phyloP scores from a whole-genome alignment of 2,329 filamentous ascomycete genomes.

The Cordyceps cicadae region DNA sequence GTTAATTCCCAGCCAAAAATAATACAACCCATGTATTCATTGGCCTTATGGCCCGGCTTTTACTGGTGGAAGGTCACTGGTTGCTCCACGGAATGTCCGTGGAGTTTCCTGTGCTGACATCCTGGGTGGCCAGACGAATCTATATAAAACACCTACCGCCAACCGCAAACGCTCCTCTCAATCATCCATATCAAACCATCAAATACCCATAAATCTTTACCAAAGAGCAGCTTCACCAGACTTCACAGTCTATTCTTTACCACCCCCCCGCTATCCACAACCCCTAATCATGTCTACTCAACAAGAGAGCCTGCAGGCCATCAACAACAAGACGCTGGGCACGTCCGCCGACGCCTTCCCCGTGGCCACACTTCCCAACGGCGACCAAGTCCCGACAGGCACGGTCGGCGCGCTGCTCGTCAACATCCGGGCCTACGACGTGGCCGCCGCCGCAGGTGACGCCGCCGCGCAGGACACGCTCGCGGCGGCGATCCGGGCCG shows the following conservation, averaged over 20 bases:
- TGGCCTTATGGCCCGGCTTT: not conserved
- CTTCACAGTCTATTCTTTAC: too few relatives aligned
- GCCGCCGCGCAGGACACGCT: not conserved
- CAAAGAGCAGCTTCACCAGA: not conserved
- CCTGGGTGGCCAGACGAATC: not conserved
- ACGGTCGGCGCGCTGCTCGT: conserved; percentile 14
- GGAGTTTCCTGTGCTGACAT: not conserved
- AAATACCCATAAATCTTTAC: not conserved
- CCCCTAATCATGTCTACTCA: not conserved
- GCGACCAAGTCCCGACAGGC: conserved; percentile 13
- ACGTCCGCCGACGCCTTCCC: conserved; percentile 11
- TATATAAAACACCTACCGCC: not conserved
- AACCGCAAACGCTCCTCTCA: not conserved
- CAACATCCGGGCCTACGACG: conserved; percentile 13
- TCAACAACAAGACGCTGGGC: conserved; percentile 14
- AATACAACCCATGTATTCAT: too few relatives aligned
- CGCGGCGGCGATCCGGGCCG: conserved; percentile 9
- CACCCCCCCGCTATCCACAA: not conserved
- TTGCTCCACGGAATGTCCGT: not conserved
- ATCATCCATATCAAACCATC: not conserved
- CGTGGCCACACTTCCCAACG: conserved; percentile 13
- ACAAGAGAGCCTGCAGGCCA: conserved; percentile 3
- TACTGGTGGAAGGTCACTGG: not conserved
- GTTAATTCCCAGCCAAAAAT: too few relatives aligned
- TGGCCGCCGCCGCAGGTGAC: not conserved